These are phyloP conservation scores for Chaetomium olivaceum DNA, from an alignment of 2,329 filamentous ascomycete species.

Conservation along the genomic window DNA sequence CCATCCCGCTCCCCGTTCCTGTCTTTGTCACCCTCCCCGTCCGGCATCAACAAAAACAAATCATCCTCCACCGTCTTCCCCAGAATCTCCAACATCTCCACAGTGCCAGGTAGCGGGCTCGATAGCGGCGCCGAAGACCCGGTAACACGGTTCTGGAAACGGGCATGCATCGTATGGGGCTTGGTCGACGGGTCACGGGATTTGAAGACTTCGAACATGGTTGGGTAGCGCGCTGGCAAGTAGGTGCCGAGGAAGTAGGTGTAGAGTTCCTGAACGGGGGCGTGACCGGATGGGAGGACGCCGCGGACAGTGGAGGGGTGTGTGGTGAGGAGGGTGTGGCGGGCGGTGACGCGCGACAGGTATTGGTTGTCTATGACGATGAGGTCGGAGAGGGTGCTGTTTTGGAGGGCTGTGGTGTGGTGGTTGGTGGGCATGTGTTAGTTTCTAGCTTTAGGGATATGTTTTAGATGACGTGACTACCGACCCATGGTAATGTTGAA, in stretches of 20 bases:
- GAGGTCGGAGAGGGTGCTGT: constrained; percentile 44
- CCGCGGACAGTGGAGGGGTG: constrained; percentile 47
- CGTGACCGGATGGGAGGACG: constrained; percentile 42
- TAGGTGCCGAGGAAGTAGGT: constrained; percentile 48
- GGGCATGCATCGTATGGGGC: neutral
- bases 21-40: constrained; percentile 20
- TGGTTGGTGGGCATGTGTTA: constrained; percentile 10
- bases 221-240: constrained; percentile 51
- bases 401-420: constrained; percentile 5
- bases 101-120: constrained; percentile 34
- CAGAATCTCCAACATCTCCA: constrained; percentile 43
- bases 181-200: neutral
- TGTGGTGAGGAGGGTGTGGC: constrained; percentile 42
- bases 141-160: constrained; percentile 46
- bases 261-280: constrained; percentile 52
- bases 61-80: constrained; percentile 58
- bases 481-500: constrained; percentile 59
- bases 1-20: constrained; percentile 33
- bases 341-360: constrained; percentile 44
- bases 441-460: constrained; percentile 52
- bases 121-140: constrained; percentile 36
- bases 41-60: constrained; percentile 50
- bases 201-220: constrained; percentile 44
- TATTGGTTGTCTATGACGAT: constrained; percentile 57
- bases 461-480: constrained; percentile 28